Base-by-base conservation (phyloP, 148 eudicot species). In the Amaranthus cruentus region DNA sequence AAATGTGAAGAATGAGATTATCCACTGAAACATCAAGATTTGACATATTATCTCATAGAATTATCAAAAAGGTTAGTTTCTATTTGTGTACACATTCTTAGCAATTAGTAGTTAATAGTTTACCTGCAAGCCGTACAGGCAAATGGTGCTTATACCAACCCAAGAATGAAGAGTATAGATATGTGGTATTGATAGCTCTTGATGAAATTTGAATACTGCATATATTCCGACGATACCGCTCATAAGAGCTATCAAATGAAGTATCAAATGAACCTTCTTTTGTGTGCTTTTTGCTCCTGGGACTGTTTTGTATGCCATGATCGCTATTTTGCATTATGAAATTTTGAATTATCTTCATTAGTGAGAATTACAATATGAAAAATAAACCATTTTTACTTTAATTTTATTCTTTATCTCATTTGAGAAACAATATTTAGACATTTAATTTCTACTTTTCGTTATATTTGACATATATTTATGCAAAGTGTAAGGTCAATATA, bases 121-220 rank as follows among this genome's bases (percentile, higher is more conserved):
- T 77, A 85, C 91, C 87, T 88, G 91, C 65, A 88, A 42, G 21
- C 74, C 83, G 61, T 82, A 86, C 18, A 88, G 63, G 81, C 71
- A 70, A 71, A 88, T 77, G 52, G 89, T 79, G 65, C 79, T 72
- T 46, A 88, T 72, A 66, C 91, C 89, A 14, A 88, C 63, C 91
- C 91, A 88, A 8, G 87, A 84, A 66, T 88, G 91, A 54, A 88
- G 74, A n/a, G 85, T 68, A 64, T 84, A 86, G 73, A 88, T 55
- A 51, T 86, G 47, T 66, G 75, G 52, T 52, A 79, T 77, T 5
- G 11, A 12, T 14, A 47, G 55, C 68, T 86, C 88, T 42, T 79
- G 6, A 71, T 86, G 88, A 73, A 62, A 86, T 80, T 82, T 83
- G 84, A 88, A 82, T 57, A 83, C 88, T 68, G 87, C 89, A 64